Evolutionary conservation across 1,284 basidiomycete genomes (phyloP), one percentile per base, ranked within the genome.

Genomic region (Vanrija humicola): DNA sequence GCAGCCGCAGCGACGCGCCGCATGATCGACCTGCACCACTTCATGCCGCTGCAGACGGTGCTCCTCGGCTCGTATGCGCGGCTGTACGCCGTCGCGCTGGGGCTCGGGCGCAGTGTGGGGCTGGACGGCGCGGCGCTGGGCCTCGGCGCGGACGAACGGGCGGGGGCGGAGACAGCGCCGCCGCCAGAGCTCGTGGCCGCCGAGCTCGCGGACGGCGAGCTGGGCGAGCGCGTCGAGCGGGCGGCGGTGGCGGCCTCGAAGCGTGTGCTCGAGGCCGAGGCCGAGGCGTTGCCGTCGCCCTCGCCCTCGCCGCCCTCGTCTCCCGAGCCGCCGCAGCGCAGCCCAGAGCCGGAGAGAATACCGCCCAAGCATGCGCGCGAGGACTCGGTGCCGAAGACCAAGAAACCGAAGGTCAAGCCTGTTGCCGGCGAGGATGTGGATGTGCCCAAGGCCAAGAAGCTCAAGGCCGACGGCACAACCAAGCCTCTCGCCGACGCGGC

Each of bases 21-120:
- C 28, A 59, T 65, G 44, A 52, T 70, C 19, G 25, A 50, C 1
- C 55, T 67, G n/a, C 42, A 50, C 26, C 63, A 68, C 59, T 75
- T 75, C 49, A 50, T 75, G 5, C 73, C 73, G 5, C 62, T 73
- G 5, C 71, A 73, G 34, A 64, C 64, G 6, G 46, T 59, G n/a
- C 55, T 68, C 1, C 6, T 72, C 2, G 60, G 65, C 1, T 55
- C 62, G 8, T 75, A 72, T 50, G 60, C 63, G 16, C 56, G 73
- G 6, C 56, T 74, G 3, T 64, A 66, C 43, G 55, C 66, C 7
- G 54, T 73, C 3, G 29, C 43, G 6, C n/a, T 56, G 9, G 51
- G 49, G 14, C 19, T 62, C 5, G 52, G 38, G 6, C 21, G 39
- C 2, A 38, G 39, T 8, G 26, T 51, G 3, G 58, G 55, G 5